Evolutionary conservation across 1,284 basidiomycete genomes (phyloP), one percentile per base, ranked within the genome.

Genomic region (Naganishia sp.): DNA sequence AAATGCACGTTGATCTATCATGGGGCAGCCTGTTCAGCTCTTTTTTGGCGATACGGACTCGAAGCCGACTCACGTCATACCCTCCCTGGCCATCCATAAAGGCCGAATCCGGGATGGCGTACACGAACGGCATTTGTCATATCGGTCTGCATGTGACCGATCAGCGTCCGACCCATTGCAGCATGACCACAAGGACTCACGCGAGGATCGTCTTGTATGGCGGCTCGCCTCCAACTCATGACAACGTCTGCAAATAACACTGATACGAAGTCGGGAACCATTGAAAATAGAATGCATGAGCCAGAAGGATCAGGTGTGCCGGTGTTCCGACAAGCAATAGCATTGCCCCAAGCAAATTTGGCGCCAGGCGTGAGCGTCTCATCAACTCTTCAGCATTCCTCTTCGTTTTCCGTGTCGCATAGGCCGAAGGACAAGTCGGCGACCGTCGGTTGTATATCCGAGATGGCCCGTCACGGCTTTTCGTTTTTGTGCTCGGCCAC

Each of bases 111-210:
- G 67, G 67, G 21, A 68, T 68, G 2, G 55, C 32, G 43, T 68
- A 68, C 6, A 68, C 63, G 50, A 66, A 65, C 21, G 67, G 54
- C 39, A 55, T 56, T 54, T 68, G 67, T 32, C 65, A 43, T n/a
- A 54, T 47, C 39, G 67, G 67, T 21, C 67, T 68, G 42, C 11
- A 18, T 35, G 21, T 31, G 25, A 49, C 7, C 13, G n/a, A 32
- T 63, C 17, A 63, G 62, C 25, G 35, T 17, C 10, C 51, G n/a
- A n/a, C n/a, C n/a, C 15, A 35, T 15, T 23, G 13, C 43, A 47
- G 43, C 31, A 0, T 17, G 23, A 31, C 18, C 32, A 6, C 32
- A 35, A 10, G 5, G 42, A 68, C 67, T 62, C 62, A 68, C 67
- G 67, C 57, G 39, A 68, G 55, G n/a, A 68, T 46, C 5, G 63